Evolutionary conservation across 352 stramenopile species (phyloP).

Genomic region (Globisporangium radiosum): DNA sequence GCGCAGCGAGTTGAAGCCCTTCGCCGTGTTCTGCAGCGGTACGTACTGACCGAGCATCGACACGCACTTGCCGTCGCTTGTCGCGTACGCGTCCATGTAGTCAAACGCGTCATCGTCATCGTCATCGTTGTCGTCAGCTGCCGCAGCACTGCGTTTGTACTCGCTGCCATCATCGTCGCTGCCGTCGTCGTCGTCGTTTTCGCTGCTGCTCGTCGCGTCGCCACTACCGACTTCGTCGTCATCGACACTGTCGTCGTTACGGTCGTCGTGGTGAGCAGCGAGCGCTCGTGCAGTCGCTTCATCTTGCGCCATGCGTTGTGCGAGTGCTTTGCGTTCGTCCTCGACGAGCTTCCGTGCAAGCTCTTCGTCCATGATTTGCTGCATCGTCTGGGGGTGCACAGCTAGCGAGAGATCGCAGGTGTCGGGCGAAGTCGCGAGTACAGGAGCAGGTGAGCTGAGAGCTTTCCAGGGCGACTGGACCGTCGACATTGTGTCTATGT

Average conservation of each 20-base stretch:
- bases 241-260: constrained; percentile 3
- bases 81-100: constrained; percentile 11
- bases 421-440: no score
- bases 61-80: constrained; percentile 1
- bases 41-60: constrained; percentile 8
- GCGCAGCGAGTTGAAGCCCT: constrained; percentile 21
- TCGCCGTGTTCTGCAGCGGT: not conserved
- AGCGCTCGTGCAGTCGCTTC: constrained; percentile 5
- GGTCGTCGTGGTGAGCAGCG: constrained; percentile 6
- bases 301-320: constrained; percentile 3
- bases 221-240: constrained; percentile 2
- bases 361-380: constrained; percentile 69
- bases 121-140: constrained; percentile 1
- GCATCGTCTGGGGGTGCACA: constrained; percentile 18
- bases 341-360: constrained; percentile 37
- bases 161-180: no score
- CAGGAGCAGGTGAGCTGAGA: no score
- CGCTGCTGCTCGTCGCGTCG: no score
- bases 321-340: constrained; percentile 14
- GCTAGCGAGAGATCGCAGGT: no score
- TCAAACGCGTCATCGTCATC: constrained; percentile 19
- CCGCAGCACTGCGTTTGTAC: not conserved
- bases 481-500: no score
- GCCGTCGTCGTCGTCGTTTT: no score
- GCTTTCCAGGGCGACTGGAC: no score